Conservation (phyloP, 106 monocot species). For the Acanthochlamys bracteata region DNA sequence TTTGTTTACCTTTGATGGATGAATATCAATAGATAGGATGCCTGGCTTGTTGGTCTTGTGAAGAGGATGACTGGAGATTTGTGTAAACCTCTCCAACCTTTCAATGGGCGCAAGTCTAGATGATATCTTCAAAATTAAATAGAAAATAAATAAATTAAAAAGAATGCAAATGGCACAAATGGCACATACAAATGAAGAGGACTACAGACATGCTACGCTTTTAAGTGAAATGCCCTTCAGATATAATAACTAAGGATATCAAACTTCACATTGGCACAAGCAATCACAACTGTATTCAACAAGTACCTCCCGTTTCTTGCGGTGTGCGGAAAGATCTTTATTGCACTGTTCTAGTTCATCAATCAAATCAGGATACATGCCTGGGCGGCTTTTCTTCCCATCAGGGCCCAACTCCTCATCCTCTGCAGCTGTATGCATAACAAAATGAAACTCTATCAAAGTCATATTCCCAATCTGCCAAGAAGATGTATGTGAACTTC, state of each 20-base stretch:
- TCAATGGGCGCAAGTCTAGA: constrained; percentile 59
- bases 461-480: too few species aligned
- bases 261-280: too few species aligned
- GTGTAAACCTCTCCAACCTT: constrained; percentile 80
- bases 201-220: too few species aligned
- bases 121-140: constrained; percentile 33
- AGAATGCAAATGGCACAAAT: too few species aligned
- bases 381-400: constrained; percentile 89
- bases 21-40: constrained; percentile 79
- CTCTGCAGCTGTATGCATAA: constrained; percentile 38
- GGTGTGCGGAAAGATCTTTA: constrained; percentile 66
- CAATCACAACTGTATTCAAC: too few species aligned
- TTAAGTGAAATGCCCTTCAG: too few species aligned
- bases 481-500: background rate
- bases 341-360: constrained; percentile 86
- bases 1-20: constrained; percentile 76
- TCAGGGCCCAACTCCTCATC: constrained; percentile 76
- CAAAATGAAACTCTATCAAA: background rate
- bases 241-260: too few species aligned
- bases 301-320: constrained; percentile 86
- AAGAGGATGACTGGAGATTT: constrained; percentile 96
- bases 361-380: constrained; percentile 66
- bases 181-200: too few species aligned
- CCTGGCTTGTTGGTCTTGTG: constrained; percentile 97
- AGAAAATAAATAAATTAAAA: background rate